Conservation (phyloP, 805 yeast genomes). For the Metschnikowia cubensis region DNA sequence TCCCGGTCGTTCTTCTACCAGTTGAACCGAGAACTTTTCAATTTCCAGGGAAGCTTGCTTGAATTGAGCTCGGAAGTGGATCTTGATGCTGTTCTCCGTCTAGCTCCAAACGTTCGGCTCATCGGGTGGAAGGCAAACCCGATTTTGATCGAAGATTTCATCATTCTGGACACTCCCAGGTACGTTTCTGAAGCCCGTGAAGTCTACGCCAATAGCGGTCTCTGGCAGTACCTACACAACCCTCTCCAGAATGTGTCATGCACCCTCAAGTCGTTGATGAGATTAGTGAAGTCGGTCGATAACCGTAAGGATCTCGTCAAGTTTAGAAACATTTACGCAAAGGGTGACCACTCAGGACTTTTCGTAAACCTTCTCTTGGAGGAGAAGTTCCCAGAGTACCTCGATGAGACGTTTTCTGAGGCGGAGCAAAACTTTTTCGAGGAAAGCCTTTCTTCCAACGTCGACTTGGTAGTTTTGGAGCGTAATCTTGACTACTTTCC, state of each 20-base stretch:
- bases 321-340: slow-evolving; percentile 52
- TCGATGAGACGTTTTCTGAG: slow-evolving; percentile 32
- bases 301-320: slow-evolving; percentile 27
- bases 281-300: slow-evolving; percentile 37
- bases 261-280: slow-evolving; percentile 48
- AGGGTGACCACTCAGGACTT: slow-evolving; percentile 54
- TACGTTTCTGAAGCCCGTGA: not conserved
- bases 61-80: slow-evolving; percentile 12
- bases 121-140: slow-evolving; percentile 45
- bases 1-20: slow-evolving; percentile 30
- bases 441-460: slow-evolving; percentile 42
- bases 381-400: slow-evolving; percentile 31
- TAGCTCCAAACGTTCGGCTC: slow-evolving; percentile 40
- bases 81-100: slow-evolving; percentile 14
- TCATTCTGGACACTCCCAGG: slow-evolving; percentile 22
- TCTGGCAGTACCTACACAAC: slow-evolving; percentile 41
- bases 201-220: slow-evolving; percentile 20
- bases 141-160: slow-evolving; percentile 33
- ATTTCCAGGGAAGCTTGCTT: slow-evolving; percentile 12
- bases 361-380: slow-evolving; percentile 42
- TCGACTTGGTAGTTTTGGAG: slow-evolving; percentile 76
- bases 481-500: slow-evolving; percentile 72
- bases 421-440: slow-evolving; percentile 36
- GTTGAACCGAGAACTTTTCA: slow-evolving; percentile 23
- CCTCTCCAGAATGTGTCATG: slow-evolving; percentile 44